Conservation (phyloP, 2,329 filamentous ascomycete species). For the Pseudonectria buxi region DNA sequence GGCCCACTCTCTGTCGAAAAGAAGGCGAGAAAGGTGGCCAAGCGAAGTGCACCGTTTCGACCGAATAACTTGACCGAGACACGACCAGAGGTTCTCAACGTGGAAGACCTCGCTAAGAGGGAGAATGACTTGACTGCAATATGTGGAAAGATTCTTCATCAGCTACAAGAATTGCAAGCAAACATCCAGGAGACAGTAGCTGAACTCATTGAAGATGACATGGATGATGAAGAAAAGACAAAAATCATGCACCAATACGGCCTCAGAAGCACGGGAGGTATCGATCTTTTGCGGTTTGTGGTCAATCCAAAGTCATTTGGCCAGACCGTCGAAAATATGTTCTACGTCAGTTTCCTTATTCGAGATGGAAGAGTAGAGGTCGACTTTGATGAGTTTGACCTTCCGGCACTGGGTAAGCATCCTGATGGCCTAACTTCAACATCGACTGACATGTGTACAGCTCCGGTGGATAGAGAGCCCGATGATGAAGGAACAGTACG, state of each 20-base stretch:
- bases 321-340: conserved; percentile 93
- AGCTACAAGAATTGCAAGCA: conserved; percentile 46
- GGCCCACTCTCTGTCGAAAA: conserved; percentile 88
- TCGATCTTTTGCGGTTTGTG: conserved; percentile 79
- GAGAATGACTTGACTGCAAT: conserved; percentile 73
- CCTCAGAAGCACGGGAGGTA: conserved; percentile 60
- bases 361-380: conserved; percentile 75
- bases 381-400: conserved; percentile 61
- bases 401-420: conserved; percentile 74
- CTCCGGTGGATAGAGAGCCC: conserved; percentile 33
- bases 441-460: conserved; percentile 20
- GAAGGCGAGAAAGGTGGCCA: conserved; percentile 62
- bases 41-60: conserved; percentile 64
- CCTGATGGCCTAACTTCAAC: background rate
- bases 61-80: conserved; percentile 63
- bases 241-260: conserved; percentile 58
- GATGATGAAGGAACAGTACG: conserved; percentile 38
- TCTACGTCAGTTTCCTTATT: conserved; percentile 92
- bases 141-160: conserved; percentile 65
- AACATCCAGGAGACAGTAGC: conserved; percentile 41
- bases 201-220: conserved; percentile 38
- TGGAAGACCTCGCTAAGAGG: conserved; percentile 68
- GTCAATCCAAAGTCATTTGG: conserved; percentile 87
- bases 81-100: conserved; percentile 69
- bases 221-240: conserved; percentile 37